These are phyloP conservation scores for Suhomyces canberraensis DNA, from an alignment of 805 yeast genomes.

Conservation along the genomic window DNA sequence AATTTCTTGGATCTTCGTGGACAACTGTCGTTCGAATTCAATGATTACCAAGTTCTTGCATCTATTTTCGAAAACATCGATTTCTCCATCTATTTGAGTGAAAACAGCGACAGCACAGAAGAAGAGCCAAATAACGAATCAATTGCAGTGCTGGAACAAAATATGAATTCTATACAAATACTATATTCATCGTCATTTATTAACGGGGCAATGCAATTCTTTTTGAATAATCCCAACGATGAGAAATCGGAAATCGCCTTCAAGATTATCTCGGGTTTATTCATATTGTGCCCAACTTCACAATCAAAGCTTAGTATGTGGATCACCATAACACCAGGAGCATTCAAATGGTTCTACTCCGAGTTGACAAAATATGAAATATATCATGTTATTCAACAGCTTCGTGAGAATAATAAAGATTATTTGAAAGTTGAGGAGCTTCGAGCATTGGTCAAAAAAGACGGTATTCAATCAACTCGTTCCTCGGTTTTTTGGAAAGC, in stretches of 20 bases:
- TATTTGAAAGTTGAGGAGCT: background rate
- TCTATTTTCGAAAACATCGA: constrained; percentile 16
- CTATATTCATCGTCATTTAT: constrained; percentile 23
- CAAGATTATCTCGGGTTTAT: constrained; percentile 24
- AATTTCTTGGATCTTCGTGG: constrained; percentile 18
- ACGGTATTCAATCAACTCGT: background rate
- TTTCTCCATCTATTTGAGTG: constrained; percentile 14
- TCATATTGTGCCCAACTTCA: constrained; percentile 34
- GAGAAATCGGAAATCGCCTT: constrained; percentile 11
- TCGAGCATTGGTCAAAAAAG: background rate
- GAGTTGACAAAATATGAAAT: constrained; percentile 19
- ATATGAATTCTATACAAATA: constrained; percentile 1
- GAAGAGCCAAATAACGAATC: constrained; percentile 13
- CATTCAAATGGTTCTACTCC: constrained; percentile 30
- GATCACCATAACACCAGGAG: constrained; percentile 38
- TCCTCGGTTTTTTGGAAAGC: constrained; percentile 27
- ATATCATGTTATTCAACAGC: constrained; percentile 8
- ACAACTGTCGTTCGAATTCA: constrained; percentile 8
- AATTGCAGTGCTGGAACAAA: background rate
- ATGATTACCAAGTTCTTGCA: constrained; percentile 19
- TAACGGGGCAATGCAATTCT: constrained; percentile 12
- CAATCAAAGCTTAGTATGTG: constrained; percentile 40
- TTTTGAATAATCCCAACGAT: background rate
- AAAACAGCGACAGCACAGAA: constrained; percentile 6
- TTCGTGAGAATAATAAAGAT: background rate